These are phyloP conservation scores for Artemisia annua DNA, from an alignment of 129 eudicot species.

Conservation along the genomic window DNA sequence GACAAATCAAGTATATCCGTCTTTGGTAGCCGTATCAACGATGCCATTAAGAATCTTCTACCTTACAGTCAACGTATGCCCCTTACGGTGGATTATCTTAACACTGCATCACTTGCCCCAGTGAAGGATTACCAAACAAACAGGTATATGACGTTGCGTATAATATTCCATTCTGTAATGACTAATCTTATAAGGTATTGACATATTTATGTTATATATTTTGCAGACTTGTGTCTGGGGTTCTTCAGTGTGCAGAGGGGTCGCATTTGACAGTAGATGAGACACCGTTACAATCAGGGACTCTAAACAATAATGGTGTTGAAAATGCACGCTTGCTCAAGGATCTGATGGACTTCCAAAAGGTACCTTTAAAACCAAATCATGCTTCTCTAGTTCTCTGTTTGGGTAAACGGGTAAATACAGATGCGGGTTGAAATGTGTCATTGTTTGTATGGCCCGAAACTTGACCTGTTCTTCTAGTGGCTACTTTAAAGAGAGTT, in stretches of 20 bases:
- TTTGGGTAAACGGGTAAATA: too few relatives aligned
- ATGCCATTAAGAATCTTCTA: constrained; percentile 54
- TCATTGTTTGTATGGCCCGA: too few relatives aligned
- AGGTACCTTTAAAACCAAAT: constrained; percentile 31
- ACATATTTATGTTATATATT: too few relatives aligned
- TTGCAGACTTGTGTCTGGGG: constrained; percentile 48
- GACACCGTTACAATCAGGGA: constrained; percentile 67
- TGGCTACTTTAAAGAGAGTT: too few relatives aligned
- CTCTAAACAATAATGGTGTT: constrained; percentile 61
- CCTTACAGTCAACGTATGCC: constrained; percentile 65
- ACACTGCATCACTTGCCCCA: constrained; percentile 67
- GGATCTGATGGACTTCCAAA: constrained; percentile 64
- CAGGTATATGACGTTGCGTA: constrained; percentile 43
- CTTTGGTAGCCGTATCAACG: constrained; percentile 57
- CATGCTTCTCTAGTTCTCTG: too few relatives aligned
- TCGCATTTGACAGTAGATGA: constrained; percentile 84
- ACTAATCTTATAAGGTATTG: background rate
- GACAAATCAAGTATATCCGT: constrained; percentile 60
- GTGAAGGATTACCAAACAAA: constrained; percentile 81
- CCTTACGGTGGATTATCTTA: constrained; percentile 69
- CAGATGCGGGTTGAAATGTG: too few relatives aligned
- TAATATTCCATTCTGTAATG: background rate
- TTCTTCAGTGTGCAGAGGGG: constrained; percentile 84
- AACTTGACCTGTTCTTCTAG: too few relatives aligned
- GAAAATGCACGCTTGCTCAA: constrained; percentile 68